These are phyloP conservation scores for Phytophthora sp. DNA, from an alignment of 352 stramenopile genomes.

Conservation along the genomic window DNA sequence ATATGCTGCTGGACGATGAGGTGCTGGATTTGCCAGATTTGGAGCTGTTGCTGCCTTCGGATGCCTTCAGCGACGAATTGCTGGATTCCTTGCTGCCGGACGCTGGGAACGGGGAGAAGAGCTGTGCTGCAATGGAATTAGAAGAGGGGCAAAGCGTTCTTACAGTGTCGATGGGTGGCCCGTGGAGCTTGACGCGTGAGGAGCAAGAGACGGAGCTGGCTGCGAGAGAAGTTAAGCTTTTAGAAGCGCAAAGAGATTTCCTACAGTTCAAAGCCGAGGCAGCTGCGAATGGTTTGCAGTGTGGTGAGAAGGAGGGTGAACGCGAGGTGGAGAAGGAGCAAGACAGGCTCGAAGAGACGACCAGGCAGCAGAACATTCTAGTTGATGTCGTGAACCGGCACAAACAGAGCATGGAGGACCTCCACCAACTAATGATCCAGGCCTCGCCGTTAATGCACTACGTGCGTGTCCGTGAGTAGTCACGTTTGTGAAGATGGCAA, in stretches of 20 bases:
- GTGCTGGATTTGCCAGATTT: conserved; percentile 32
- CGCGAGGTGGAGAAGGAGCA: conserved; percentile 32
- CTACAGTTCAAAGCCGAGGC: conserved; percentile 52
- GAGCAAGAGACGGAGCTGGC: conserved; percentile 47
- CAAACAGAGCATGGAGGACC: conserved; percentile 48
- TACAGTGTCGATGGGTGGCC: not conserved
- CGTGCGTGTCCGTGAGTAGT: conserved; percentile 30
- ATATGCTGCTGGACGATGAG: conserved; percentile 8
- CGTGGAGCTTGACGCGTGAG: not conserved
- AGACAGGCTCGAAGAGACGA: conserved; percentile 32
- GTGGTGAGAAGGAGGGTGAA: not conserved
- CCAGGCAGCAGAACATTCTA: conserved; percentile 41
- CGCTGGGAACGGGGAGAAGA: not conserved
- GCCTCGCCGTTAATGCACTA: conserved; percentile 59
- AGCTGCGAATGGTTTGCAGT: not conserved
- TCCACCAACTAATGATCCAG: conserved; percentile 49
- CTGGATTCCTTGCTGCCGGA: conserved; percentile 19
- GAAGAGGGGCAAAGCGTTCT: not conserved
- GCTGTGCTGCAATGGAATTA: conserved; percentile 9
- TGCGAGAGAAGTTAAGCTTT: conserved; percentile 52
- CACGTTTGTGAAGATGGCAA: not conserved
- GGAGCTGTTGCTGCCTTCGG: conserved; percentile 30
- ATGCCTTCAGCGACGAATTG: conserved; percentile 19
- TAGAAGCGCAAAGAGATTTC: conserved; percentile 66
- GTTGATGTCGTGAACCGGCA: conserved; percentile 43